Percentiles rank a stretch among this genome's conserved stretches.
Evolutionary conservation across 2,329 filamentous ascomycete species (phyloP).

Genomic region (Alternaria brassicae): DNA sequence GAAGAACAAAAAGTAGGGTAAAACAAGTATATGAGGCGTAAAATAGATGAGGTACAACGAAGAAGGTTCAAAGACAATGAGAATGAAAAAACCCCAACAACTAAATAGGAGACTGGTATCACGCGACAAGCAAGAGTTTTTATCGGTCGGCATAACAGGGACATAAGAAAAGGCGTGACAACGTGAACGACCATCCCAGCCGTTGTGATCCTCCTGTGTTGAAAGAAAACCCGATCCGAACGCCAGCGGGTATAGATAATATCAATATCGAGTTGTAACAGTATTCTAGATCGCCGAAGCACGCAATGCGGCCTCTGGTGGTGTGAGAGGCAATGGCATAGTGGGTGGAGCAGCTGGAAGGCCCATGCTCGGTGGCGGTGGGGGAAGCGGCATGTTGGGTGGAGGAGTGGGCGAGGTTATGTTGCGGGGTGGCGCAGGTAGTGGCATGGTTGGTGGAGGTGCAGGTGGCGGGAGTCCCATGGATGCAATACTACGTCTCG

Average conservation of each 20-base stretch:
- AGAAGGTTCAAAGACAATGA: neutral
- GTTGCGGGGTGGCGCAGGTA: conserved; percentile 50
- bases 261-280: neutral
- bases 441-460: conserved; percentile 55
- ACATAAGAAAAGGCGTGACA: conserved; percentile 6
- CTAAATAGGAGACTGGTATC: conserved; percentile 9
- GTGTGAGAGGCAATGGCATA: conserved; percentile 17
- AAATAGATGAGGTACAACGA: neutral
- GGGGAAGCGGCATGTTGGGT: conserved; percentile 24
- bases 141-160: conserved; percentile 4
- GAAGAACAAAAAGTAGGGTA: neutral
- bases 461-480: conserved; percentile 55
- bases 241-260: neutral
- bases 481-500: conserved; percentile 48
- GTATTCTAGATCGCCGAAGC: conserved; percentile 5
- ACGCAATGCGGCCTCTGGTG: conserved; percentile 9
- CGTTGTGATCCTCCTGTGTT: neutral
- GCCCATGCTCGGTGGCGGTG: conserved; percentile 14
- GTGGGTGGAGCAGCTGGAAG: conserved; percentile 19
- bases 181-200: conserved; percentile 2
- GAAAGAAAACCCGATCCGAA: neutral
- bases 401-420: conserved; percentile 18
- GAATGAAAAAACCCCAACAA: neutral
- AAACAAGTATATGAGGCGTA: conserved; percentile 7
- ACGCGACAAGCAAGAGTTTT: conserved; percentile 6